Conservation (phyloP, 495 filamentous ascomycete genomes). For the Penicillium cinerascens region DNA sequence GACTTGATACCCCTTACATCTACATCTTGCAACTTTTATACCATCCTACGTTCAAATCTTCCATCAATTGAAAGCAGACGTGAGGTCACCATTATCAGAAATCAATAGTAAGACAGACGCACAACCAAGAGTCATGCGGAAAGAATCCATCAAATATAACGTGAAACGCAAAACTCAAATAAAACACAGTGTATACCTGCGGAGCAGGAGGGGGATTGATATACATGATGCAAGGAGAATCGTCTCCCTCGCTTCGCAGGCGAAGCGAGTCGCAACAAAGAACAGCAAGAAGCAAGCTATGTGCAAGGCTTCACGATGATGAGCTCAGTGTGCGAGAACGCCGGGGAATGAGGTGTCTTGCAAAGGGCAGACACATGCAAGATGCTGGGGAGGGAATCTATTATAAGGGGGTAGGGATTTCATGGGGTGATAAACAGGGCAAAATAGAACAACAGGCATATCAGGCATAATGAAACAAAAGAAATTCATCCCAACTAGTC, state of each 20-base stretch:
- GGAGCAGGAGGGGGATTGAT: slow-evolving; percentile 12
- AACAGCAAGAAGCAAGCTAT: slow-evolving; percentile 26
- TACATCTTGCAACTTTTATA: neutral
- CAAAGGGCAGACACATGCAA: slow-evolving; percentile 22
- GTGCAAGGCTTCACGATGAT: slow-evolving; percentile 20
- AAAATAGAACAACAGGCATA: slow-evolving; percentile 13
- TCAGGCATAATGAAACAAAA: slow-evolving; percentile 28
- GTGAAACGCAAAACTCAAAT: neutral
- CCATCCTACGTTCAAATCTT: neutral
- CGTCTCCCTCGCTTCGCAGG: slow-evolving; percentile 20
- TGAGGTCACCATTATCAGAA: slow-evolving; percentile 10
- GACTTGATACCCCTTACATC: slow-evolving; percentile 24
- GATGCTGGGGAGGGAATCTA: slow-evolving; percentile 21
- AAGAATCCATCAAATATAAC: slow-evolving; percentile 8
- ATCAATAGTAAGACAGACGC: slow-evolving; percentile 24
- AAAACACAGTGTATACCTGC: slow-evolving; percentile 8
- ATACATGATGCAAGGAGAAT: slow-evolving; percentile 29
- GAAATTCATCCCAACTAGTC: slow-evolving; percentile 9
- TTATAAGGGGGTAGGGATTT: slow-evolving; percentile 17
- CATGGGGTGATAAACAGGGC: slow-evolving; percentile 11
- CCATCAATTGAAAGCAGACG: neutral
- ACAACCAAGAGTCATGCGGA: slow-evolving; percentile 10
- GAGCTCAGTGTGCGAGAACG: slow-evolving; percentile 22
- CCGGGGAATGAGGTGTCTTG: slow-evolving; percentile 11
- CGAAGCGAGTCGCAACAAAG: slow-evolving; percentile 17